A percentile compares a stretch with the other conserved stretches of the same genome.
Conservation (phyloP, 176 grass and related monocot genomes). For the Carex parvula region DNA sequence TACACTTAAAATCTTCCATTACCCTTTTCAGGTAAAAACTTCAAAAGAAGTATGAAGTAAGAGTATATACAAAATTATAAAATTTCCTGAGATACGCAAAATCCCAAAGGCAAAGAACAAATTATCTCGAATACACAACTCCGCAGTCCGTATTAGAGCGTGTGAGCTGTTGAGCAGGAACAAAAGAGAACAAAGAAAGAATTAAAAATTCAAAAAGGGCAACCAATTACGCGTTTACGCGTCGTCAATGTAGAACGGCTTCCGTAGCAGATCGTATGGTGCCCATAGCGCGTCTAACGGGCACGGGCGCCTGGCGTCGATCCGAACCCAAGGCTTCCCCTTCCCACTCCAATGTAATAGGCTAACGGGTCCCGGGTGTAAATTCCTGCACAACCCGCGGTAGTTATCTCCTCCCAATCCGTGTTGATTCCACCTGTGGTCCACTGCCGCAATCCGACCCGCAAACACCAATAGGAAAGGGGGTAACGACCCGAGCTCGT, state of each 20-base stretch:
- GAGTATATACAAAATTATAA: neutral
- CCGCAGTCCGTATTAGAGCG: neutral
- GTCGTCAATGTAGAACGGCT: constrained; percentile 14
- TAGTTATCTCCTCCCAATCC: constrained; percentile 81
- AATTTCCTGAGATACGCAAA: neutral
- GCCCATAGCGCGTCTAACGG: constrained; percentile 69
- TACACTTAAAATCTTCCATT: neutral
- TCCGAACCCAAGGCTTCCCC: constrained; percentile 74
- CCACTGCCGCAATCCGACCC: constrained; percentile 55
- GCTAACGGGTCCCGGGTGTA: constrained; percentile 75
- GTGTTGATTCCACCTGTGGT: constrained; percentile 90
- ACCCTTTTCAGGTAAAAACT: neutral
- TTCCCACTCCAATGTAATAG: constrained; percentile 82
- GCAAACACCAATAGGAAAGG: constrained; percentile 69
- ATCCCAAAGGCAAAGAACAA: neutral
- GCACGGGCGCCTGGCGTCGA: constrained; percentile 54
- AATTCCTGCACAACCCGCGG: constrained; percentile 49
- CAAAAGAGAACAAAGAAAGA: neutral
- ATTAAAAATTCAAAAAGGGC: neutral
- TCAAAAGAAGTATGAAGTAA: neutral
- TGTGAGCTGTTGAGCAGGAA: constrained; percentile 1
- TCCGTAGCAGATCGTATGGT: constrained; percentile 60
- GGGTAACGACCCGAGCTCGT: constrained; percentile 76
- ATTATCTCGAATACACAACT: neutral
- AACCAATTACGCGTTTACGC: constrained; percentile 15